Conservation (phyloP, 2,329 filamentous ascomycete genomes). For the Podosphaera fusca region DNA sequence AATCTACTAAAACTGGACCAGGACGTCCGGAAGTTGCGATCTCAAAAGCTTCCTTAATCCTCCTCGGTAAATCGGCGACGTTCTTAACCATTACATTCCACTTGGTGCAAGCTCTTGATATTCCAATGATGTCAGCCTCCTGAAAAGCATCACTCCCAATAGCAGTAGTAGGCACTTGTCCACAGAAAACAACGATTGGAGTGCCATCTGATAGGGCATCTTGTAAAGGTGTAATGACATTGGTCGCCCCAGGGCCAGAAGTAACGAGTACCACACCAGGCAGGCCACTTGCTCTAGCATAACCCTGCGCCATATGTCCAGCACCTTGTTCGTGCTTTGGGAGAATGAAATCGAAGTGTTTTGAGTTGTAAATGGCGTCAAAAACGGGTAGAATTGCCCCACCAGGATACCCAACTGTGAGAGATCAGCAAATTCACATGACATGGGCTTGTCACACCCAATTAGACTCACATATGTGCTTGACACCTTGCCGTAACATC, state of each 20-base stretch:
- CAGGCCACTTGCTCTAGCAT: slow-evolving; percentile 79
- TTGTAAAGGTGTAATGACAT: slow-evolving; percentile 89
- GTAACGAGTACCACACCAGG: slow-evolving; percentile 93
- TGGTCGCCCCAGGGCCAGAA: slow-evolving; percentile 87
- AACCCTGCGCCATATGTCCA: slow-evolving; percentile 95
- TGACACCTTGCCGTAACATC: slow-evolving; percentile 83
- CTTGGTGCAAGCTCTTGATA: slow-evolving; percentile 87
- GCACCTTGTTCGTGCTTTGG: slow-evolving; percentile 94
- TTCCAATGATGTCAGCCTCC: slow-evolving; percentile 83
- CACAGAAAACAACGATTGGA: slow-evolving; percentile 84
- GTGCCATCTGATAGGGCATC: slow-evolving; percentile 90
- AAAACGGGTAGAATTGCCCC: slow-evolving; percentile 94
- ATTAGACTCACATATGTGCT: slow-evolving; percentile 64
- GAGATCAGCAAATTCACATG: slow-evolving; percentile 5
- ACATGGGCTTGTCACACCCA: not conserved
- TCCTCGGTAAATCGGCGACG: slow-evolving; percentile 71
- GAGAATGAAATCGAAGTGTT: slow-evolving; percentile 87
- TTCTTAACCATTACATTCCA: slow-evolving; percentile 99
- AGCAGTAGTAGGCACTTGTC: slow-evolving; percentile 71
- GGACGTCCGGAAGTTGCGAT: slow-evolving; percentile 88
- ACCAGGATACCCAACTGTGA: slow-evolving; percentile 62
- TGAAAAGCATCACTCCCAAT: slow-evolving; percentile 96
- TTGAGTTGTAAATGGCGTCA: slow-evolving; percentile 95
- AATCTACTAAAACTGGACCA: slow-evolving; percentile 81
- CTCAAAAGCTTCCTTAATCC: slow-evolving; percentile 95